Evolutionary conservation across 2,329 filamentous ascomycete species (phyloP).

Genomic region (Aspergillus thermomutatus): DNA sequence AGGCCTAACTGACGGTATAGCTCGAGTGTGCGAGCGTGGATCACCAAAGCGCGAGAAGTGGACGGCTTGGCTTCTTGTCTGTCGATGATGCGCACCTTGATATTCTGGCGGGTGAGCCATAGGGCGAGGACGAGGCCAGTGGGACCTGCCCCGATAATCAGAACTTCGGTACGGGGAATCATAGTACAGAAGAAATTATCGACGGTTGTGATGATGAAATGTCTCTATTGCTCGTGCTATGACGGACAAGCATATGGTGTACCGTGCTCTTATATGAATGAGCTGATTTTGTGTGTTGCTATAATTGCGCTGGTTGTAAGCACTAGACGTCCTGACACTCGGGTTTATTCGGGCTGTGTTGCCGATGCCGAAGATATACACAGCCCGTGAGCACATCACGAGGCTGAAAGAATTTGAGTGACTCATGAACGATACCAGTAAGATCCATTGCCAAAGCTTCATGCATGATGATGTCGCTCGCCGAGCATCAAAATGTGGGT

Average conservation of each 20-base stretch:
- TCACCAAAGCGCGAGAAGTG: slow-evolving; percentile 39
- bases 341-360: no score
- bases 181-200: background rate
- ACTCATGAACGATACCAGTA: background rate
- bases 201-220: no score
- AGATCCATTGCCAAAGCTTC: background rate
- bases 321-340: no score
- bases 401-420: background rate
- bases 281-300: no score
- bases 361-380: no score
- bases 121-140: slow-evolving; percentile 45
- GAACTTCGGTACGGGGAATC: slow-evolving; percentile 23
- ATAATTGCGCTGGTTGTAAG: no score
- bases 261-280: background rate
- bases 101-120: slow-evolving; percentile 46
- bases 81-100: slow-evolving; percentile 49
- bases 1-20: slow-evolving; percentile 47
- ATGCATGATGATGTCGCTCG: no score
- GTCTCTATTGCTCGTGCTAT: background rate
- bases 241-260: background rate
- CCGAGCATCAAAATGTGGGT: no score
- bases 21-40: slow-evolving; percentile 52
- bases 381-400: background rate
- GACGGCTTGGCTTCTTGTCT: slow-evolving; percentile 36
- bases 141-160: slow-evolving; percentile 48